Conservation (phyloP, 306 rosid genomes). For the Trifolium subterraneum region DNA sequence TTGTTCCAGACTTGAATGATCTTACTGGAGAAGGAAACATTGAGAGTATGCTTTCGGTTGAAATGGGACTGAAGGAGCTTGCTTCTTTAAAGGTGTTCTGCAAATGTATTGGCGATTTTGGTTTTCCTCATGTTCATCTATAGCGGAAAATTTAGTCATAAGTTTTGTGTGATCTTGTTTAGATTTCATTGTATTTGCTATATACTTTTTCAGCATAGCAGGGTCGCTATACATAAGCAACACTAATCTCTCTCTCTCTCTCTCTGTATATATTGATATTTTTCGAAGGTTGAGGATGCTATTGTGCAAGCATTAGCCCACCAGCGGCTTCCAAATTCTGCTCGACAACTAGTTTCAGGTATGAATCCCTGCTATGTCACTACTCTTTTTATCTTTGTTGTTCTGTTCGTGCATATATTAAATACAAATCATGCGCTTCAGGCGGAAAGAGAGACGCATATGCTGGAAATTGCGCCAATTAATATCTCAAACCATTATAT, state of each 20-base stretch:
- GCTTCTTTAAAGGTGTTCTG: slow-evolving; percentile 81
- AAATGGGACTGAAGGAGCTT: slow-evolving; percentile 95
- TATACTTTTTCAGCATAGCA: slow-evolving; percentile 10
- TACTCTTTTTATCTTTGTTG: slow-evolving; percentile 37
- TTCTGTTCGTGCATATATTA: slow-evolving; percentile 8
- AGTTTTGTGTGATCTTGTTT: slow-evolving; percentile 33
- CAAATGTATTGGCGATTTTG: slow-evolving; percentile 33
- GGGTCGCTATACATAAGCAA: slow-evolving; percentile 15
- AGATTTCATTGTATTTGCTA: slow-evolving; percentile 25
- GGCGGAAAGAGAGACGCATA: slow-evolving; percentile 14
- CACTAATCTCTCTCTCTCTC: slow-evolving; percentile 17
- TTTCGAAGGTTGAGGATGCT: slow-evolving; percentile 81
- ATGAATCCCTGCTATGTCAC: slow-evolving; percentile 31
- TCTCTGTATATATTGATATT: background rate
- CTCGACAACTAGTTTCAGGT: slow-evolving; percentile 75
- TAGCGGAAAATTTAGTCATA: slow-evolving; percentile 12
- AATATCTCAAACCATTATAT: too few relatives aligned
- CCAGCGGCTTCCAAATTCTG: slow-evolving; percentile 83
- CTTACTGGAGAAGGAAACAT: slow-evolving; percentile 96
- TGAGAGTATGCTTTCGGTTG: slow-evolving; percentile 95
- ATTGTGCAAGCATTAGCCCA: slow-evolving; percentile 86
- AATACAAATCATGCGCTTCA: slow-evolving; percentile 26
- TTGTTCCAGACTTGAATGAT: slow-evolving; percentile 81
- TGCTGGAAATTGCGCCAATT: slow-evolving; percentile 1
- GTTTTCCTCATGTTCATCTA: slow-evolving; percentile 14